Percentiles rank a stretch among this genome's conserved stretches.
phyloP scores from a whole-genome alignment of 495 filamentous ascomycete genomes.

The Aspergillus haitiensis region DNA sequence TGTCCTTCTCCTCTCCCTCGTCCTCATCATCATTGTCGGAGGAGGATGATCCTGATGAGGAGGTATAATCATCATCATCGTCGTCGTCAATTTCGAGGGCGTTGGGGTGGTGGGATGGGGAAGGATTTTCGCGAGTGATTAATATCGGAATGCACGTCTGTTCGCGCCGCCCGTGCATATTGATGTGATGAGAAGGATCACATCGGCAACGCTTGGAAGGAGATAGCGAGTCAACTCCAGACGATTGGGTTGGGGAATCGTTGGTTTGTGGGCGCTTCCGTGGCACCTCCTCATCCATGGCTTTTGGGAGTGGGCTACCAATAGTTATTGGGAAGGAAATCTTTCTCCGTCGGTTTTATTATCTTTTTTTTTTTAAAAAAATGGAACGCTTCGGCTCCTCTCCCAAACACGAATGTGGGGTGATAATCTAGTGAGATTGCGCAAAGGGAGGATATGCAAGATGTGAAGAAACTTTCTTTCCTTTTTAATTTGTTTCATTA shows the following conservation, averaged over 20 bases:
- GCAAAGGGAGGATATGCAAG: no score
- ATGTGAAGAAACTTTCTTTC: no score
- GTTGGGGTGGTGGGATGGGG: neutral
- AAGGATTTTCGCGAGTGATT: slow-evolving; percentile 1
- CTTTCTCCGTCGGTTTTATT: neutral
- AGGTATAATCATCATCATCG: slow-evolving; percentile 43
- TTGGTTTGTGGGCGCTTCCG: slow-evolving; percentile 23
- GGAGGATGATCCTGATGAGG: slow-evolving; percentile 35
- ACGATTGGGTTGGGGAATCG: slow-evolving; percentile 17
- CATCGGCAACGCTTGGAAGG: slow-evolving; percentile 5
- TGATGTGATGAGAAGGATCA: slow-evolving; percentile 6
- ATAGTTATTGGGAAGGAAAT: slow-evolving; percentile 12
- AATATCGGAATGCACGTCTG: slow-evolving; percentile 6
- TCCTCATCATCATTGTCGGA: slow-evolving; percentile 30
- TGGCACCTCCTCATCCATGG: slow-evolving; percentile 18
- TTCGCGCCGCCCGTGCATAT: slow-evolving; percentile 14
- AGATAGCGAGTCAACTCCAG: slow-evolving; percentile 7
- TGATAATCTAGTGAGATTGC: no score
- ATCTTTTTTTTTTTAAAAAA: no score
- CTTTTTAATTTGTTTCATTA: no score
- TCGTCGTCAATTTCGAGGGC: slow-evolving; percentile 6
- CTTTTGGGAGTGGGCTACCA: slow-evolving; percentile 7
- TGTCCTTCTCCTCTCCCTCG: slow-evolving; percentile 28
- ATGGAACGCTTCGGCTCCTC: no score
- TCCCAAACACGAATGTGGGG: no score